phyloP scores from a whole-genome alignment of 441 rosid genomes.

The Erysimum pusillum region DNA sequence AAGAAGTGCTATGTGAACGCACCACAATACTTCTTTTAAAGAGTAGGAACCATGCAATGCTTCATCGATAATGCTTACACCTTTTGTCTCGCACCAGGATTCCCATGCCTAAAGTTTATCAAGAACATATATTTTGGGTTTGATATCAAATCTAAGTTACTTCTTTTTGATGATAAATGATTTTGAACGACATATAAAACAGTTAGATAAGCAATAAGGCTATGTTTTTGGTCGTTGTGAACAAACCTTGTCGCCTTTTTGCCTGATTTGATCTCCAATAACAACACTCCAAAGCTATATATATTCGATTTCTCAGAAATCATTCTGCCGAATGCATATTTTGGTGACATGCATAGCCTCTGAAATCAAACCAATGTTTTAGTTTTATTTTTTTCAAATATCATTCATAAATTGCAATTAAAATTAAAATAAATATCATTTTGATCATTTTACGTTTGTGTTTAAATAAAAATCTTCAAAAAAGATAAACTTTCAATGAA shows the following conservation, averaged over 20 bases:
- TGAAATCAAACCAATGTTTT: conserved; percentile 21
- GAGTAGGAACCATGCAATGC: neutral
- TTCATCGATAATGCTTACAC: neutral
- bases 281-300: conserved; percentile 46
- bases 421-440: too few relatives aligned
- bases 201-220: neutral
- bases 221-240: neutral
- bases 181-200: neutral
- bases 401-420: too few relatives aligned
- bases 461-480: too few relatives aligned
- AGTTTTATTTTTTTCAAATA: too few relatives aligned
- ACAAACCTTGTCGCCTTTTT: neutral
- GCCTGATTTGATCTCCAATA: neutral
- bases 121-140: neutral
- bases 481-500: too few relatives aligned
- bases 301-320: conserved; percentile 43
- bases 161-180: too few relatives aligned
- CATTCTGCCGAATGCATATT: conserved; percentile 52
- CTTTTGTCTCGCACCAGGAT: neutral
- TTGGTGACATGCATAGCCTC: conserved; percentile 72
- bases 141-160: too few relatives aligned
- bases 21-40: neutral
- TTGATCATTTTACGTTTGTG: too few relatives aligned
- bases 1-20: conserved; percentile 52
- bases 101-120: neutral